phyloP scores from a whole-genome alignment of 371 early-diverging fungal genomes.

The Blakeslea trispora region DNA sequence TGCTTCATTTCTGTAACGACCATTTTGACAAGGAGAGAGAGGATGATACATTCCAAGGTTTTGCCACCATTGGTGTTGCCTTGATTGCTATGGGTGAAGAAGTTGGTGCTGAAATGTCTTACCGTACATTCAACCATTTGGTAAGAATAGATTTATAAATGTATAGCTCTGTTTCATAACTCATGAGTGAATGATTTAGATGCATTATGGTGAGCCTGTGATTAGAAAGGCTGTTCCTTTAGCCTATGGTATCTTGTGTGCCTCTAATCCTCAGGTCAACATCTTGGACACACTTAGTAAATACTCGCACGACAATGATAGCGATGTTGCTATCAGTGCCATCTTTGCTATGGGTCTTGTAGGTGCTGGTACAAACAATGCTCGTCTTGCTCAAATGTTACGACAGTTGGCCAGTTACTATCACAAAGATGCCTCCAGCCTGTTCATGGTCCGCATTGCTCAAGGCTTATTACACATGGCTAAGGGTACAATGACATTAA shows the following conservation, averaged over 20 bases:
- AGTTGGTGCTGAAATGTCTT: slow-evolving; percentile 94
- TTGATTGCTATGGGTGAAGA: slow-evolving; percentile 97
- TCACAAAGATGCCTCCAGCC: slow-evolving; percentile 90
- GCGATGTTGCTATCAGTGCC: slow-evolving; percentile 92
- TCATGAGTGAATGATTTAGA: slow-evolving; percentile 47
- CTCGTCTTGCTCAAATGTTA: slow-evolving; percentile 96
- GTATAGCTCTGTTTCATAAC: not conserved
- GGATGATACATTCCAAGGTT: slow-evolving; percentile 85
- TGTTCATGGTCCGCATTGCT: slow-evolving; percentile 96
- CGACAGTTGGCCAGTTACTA: slow-evolving; percentile 96
- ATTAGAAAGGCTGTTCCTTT: slow-evolving; percentile 94
- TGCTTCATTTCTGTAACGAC: slow-evolving; percentile 94
- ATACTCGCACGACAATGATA: slow-evolving; percentile 96
- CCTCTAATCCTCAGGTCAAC: slow-evolving; percentile 91
- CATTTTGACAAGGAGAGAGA: slow-evolving; percentile 88
- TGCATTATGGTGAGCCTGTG: slow-evolving; percentile 97
- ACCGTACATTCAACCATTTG: slow-evolving; percentile 94
- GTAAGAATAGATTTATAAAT: slow-evolving; percentile 46
- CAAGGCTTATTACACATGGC: slow-evolving; percentile 98
- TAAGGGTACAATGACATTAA: slow-evolving; percentile 96
- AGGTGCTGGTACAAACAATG: slow-evolving; percentile 99
- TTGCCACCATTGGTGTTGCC: slow-evolving; percentile 95
- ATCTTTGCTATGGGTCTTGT: slow-evolving; percentile 99
- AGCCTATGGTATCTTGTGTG: slow-evolving; percentile 93
- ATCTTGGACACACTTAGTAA: slow-evolving; percentile 96